These are phyloP conservation scores for Fusarium palustre DNA, from an alignment of 2,329 filamentous ascomycete genomes.

Conservation along the genomic window DNA sequence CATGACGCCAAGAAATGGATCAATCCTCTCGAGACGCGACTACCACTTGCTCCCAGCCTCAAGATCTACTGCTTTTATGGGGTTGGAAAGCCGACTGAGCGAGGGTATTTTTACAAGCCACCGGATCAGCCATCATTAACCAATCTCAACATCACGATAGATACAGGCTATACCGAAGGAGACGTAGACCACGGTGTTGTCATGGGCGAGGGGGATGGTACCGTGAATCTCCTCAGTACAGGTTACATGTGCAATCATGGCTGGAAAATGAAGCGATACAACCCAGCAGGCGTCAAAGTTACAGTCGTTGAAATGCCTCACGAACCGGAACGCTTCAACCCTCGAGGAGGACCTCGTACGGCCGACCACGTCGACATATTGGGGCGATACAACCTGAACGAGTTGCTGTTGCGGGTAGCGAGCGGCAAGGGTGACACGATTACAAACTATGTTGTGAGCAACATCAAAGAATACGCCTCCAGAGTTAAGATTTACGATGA, in stretches of 20 bases:
- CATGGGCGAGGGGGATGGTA: conserved; percentile 95
- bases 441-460: conserved; percentile 79
- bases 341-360: conserved; percentile 75
- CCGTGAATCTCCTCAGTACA: conserved; percentile 88
- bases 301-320: conserved; percentile 96
- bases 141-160: conserved; percentile 79
- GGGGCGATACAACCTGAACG: conserved; percentile 88
- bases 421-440: conserved; percentile 87
- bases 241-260: conserved; percentile 98
- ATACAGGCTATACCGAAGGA: conserved; percentile 70
- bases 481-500: conserved; percentile 87
- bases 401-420: conserved; percentile 86
- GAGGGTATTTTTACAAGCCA: conserved; percentile 87
- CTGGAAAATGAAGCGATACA: conserved; percentile 94
- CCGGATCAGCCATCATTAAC: conserved; percentile 73
- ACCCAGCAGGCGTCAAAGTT: conserved; percentile 83
- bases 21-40: conserved; percentile 89
- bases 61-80: conserved; percentile 99
- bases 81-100: conserved; percentile 91
- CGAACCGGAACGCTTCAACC: conserved; percentile 91
- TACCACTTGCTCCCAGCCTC: conserved; percentile 87
- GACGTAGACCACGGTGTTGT: conserved; percentile 88
- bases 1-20: conserved; percentile 87
- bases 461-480: conserved; percentile 84
- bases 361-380: conserved; percentile 98